phyloP scores from a whole-genome alignment of 1,139 yeast species.

The Suhomyces kunorum region DNA sequence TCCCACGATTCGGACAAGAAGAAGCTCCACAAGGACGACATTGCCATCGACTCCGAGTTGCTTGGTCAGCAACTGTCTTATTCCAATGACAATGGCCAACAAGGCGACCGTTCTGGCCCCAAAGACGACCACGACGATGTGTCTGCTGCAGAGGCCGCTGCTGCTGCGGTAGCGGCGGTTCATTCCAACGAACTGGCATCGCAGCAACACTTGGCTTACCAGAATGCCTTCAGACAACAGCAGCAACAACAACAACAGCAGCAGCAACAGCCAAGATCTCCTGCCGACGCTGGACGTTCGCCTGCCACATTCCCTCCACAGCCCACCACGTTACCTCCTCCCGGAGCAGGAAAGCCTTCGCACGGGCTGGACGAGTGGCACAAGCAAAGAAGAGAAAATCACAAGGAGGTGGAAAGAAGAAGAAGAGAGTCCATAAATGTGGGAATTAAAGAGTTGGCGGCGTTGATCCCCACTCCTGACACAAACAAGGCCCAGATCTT shows the following conservation, averaged over 20 bases:
- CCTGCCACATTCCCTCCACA: slow-evolving; percentile 21
- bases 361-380: slow-evolving; percentile 89
- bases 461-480: slow-evolving; percentile 82
- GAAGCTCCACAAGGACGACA: slow-evolving; percentile 35
- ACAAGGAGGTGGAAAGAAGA: slow-evolving; percentile 96
- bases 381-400: slow-evolving; percentile 80
- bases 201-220: slow-evolving; percentile 35
- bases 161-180: slow-evolving; percentile 35
- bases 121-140: slow-evolving; percentile 24
- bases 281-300: slow-evolving; percentile 11
- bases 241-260: slow-evolving; percentile 22
- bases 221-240: slow-evolving; percentile 31
- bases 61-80: slow-evolving; percentile 47
- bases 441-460: slow-evolving; percentile 84
- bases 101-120: slow-evolving; percentile 15
- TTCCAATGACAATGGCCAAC: slow-evolving; percentile 20
- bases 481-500: slow-evolving; percentile 90
- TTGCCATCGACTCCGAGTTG: slow-evolving; percentile 51
- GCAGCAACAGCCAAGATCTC: slow-evolving; percentile 17
- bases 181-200: slow-evolving; percentile 21
- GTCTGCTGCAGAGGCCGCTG: slow-evolving; percentile 36
- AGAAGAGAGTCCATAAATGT: slow-evolving; percentile 89
- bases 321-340: slow-evolving; percentile 41
- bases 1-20: slow-evolving; percentile 26
- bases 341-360: slow-evolving; percentile 46